Evolutionary conservation across 2,329 filamentous ascomycete species (phyloP).

Genomic region (Fusarium marasasianum): DNA sequence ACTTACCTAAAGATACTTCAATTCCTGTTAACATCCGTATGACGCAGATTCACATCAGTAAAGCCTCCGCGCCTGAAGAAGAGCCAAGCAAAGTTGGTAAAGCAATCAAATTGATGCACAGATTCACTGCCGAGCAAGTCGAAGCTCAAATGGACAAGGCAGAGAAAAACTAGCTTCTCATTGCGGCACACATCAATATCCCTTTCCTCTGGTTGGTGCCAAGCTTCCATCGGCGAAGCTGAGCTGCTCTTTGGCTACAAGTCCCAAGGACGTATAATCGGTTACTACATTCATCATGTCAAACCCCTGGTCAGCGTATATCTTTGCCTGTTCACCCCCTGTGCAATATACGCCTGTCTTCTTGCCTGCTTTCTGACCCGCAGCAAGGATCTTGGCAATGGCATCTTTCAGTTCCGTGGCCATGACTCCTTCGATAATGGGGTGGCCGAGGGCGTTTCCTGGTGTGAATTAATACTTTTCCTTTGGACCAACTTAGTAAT

Average conservation of each 20-base stretch:
- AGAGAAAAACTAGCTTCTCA: conserved; percentile 44
- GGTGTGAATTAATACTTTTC: conserved; percentile 1
- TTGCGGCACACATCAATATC: conserved; percentile 48
- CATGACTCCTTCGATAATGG: conserved; percentile 69
- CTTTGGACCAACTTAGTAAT: neutral
- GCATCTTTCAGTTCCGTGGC: conserved; percentile 67
- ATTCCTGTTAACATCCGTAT: neutral
- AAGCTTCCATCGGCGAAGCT: conserved; percentile 56
- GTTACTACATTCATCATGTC: conserved; percentile 69
- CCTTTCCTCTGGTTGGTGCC: conserved; percentile 50
- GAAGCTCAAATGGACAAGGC: conserved; percentile 73
- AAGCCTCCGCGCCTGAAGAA: conserved; percentile 59
- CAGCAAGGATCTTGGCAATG: conserved; percentile 65
- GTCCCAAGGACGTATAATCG: conserved; percentile 63
- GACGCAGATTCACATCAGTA: conserved; percentile 72
- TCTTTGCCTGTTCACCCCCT: conserved; percentile 63
- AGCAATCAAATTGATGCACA: conserved; percentile 80
- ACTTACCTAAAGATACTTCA: neutral
- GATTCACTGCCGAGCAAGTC: conserved; percentile 74
- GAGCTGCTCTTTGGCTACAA: conserved; percentile 55
- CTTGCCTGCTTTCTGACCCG: conserved; percentile 70
- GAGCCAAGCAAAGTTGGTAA: conserved; percentile 63
- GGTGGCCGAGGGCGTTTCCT: conserved; percentile 69
- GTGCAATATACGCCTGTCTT: conserved; percentile 71
- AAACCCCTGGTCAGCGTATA: conserved; percentile 65